phyloP scores from a whole-genome alignment of 768 basidiomycete genomes.

The Tulasnella sp. region DNA sequence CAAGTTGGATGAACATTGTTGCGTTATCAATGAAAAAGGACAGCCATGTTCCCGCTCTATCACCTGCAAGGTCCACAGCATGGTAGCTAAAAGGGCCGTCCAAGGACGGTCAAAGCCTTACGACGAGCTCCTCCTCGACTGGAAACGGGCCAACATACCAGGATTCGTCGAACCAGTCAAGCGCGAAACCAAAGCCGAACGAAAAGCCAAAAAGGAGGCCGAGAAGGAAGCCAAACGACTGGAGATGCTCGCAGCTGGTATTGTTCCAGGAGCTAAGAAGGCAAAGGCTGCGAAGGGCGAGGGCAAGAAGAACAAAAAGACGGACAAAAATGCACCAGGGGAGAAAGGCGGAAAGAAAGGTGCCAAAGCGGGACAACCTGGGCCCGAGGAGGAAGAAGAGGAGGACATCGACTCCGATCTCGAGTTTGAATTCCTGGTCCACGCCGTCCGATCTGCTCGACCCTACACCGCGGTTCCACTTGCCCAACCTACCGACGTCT shows the following conservation, averaged over 20 bases:
- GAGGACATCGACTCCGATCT: constrained; percentile 18
- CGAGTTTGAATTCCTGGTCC: constrained; percentile 13
- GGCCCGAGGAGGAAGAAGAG: constrained; percentile 11
- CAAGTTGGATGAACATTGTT: constrained; percentile 85
- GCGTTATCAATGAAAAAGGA: constrained; percentile 92
- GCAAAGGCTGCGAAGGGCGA: constrained; percentile 55
- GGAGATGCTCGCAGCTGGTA: constrained; percentile 13
- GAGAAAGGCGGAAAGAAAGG: constrained; percentile 10
- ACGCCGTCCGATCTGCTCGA: not conserved
- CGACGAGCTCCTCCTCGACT: constrained; percentile 81
- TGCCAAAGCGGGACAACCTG: not conserved
- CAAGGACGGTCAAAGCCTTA: constrained; percentile 71
- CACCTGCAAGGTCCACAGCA: constrained; percentile 95
- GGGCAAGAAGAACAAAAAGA: constrained; percentile 61
- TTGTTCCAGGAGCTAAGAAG: constrained; percentile 12
- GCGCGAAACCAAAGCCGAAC: constrained; percentile 73
- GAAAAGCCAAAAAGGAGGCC: constrained; percentile 17
- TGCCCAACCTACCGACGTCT: constrained; percentile 5
- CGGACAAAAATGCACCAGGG: constrained; percentile 31
- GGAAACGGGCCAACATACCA: constrained; percentile 79
- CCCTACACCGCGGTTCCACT: constrained; percentile 11
- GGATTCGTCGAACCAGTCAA: constrained; percentile 83
- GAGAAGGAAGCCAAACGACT: constrained; percentile 18
- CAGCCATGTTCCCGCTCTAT: constrained; percentile 88
- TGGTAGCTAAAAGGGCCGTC: constrained; percentile 91